Conservation (phyloP, 805 yeast species). For the Pichia thaimueangensis region DNA sequence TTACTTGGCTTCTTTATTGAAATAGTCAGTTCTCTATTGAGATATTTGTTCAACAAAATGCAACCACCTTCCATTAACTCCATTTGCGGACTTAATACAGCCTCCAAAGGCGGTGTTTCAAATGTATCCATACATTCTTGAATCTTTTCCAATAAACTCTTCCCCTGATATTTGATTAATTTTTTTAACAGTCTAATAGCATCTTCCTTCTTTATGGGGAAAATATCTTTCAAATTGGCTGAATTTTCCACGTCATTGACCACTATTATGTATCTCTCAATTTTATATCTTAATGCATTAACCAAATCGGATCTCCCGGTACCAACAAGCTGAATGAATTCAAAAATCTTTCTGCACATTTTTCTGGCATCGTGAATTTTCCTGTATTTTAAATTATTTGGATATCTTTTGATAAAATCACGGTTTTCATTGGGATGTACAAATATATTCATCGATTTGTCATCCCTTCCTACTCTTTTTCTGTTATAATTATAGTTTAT, state of each 20-base stretch:
- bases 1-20: background rate
- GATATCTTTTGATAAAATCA: conserved; percentile 7
- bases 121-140: background rate
- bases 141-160: background rate
- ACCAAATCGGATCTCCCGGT: no score
- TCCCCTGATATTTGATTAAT: conserved; percentile 2
- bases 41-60: conserved; percentile 4
- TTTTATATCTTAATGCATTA: background rate
- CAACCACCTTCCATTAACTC: conserved; percentile 9
- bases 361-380: no score
- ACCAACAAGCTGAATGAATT: no score
- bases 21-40: conserved; percentile 1
- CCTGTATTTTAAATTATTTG: conserved; percentile 5
- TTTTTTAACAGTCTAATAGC: conserved; percentile 1
- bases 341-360: no score
- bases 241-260: conserved; percentile 6
- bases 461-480: conserved; percentile 2
- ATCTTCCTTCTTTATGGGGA: conserved; percentile 3
- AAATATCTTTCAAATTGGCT: conserved; percentile 3
- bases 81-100: conserved; percentile 1
- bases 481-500: conserved; percentile 3
- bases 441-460: background rate
- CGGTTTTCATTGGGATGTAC: conserved; percentile 6
- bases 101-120: conserved; percentile 3
- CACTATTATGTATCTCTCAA: conserved; percentile 9